Base-by-base conservation (phyloP, 441 rosid genomes). In the Bocquillonia castaneifolia region DNA sequence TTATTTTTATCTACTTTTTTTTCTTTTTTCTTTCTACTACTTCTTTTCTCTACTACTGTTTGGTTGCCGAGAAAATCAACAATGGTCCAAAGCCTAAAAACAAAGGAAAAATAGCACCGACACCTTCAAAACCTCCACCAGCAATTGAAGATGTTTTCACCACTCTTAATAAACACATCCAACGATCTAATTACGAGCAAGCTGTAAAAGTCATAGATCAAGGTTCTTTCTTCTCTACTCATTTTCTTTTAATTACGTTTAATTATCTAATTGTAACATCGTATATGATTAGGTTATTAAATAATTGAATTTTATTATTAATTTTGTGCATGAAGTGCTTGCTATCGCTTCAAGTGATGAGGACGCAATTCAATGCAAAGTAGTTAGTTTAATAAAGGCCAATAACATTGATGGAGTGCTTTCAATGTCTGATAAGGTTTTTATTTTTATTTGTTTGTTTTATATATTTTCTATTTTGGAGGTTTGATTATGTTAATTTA, bases 111-210 rank as follows among this genome's bases (percentile, higher is more conserved):
- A 59, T 81, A 50, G 56, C 84, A 5, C 55, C 77, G 28, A 32
- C 83, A 14, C 74, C 87, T 34, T 70, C 80, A 59, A 91, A 83
- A 74, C 93, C 91, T 73, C 93, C 84, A 65, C 85, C 90, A 1
- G 59, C 92, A 32, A 82, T 90, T 63, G 98, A 92, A 87, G 96
- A 92, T 80, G 89, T 92, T 69, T 92, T 92, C 87, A 66, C 88
- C 54, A 69, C 82, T 32, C 92, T 90, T 61, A 78, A 83, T 58
- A 68, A 79, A 68, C 94, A 91, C 78, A 91, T 89, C 69, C 52
- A 88, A 59, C 79, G 76, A 76, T 86, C 92, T 44, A 90, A 93
- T 62, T 84, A 67, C 52, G 79, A 82, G 47, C 86, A 84, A 68
- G 90, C 85, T 56, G 84, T 86, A 72, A 87, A 82, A 78, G 86